phyloP scores from a whole-genome alignment of 108 stramenopile genomes.

The Skeletonema grethae region DNA sequence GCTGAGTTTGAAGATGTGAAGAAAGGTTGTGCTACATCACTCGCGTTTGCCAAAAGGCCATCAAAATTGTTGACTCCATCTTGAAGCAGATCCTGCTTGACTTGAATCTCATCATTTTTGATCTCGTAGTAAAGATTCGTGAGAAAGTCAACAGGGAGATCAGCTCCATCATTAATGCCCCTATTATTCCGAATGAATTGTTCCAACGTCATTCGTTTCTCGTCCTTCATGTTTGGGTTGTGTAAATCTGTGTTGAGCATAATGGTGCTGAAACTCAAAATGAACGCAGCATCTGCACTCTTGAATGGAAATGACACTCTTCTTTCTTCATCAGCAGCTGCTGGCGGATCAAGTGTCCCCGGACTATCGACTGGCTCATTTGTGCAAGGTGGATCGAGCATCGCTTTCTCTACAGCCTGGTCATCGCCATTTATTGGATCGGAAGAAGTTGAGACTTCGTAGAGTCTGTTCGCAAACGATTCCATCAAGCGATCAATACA shows the following conservation, averaged over 20 bases:
- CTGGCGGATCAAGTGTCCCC: conserved; percentile 34
- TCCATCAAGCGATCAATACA: conserved; percentile 97
- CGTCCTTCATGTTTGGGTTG: conserved; percentile 87
- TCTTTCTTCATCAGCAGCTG: conserved; percentile 18
- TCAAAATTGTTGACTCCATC: conserved; percentile 57
- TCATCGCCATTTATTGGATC: conserved; percentile 1
- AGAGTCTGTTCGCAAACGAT: conserved; percentile 84
- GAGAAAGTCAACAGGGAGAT: conserved; percentile 84
- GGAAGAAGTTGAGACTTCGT: conserved; percentile 49
- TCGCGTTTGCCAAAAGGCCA: conserved; percentile 57
- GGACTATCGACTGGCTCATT: conserved; percentile 12
- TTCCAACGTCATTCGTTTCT: conserved; percentile 89
- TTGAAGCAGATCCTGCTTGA: conserved; percentile 60
- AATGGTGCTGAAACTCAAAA: conserved; percentile 91
- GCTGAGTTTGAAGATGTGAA: conserved; percentile 66
- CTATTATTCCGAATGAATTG: conserved; percentile 93
- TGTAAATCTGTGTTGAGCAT: conserved; percentile 95
- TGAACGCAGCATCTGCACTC: conserved; percentile 91
- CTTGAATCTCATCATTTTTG: conserved; percentile 72
- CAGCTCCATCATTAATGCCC: conserved; percentile 89
- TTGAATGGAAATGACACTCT: conserved; percentile 57
- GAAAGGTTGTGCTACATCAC: conserved; percentile 61
- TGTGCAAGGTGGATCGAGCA: conserved; percentile 36
- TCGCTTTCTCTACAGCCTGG: conserved; percentile 32
- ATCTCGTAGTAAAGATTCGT: conserved; percentile 85